Conservation (phyloP, 257 asterid genomes). For the Solanum tacnaense region DNA sequence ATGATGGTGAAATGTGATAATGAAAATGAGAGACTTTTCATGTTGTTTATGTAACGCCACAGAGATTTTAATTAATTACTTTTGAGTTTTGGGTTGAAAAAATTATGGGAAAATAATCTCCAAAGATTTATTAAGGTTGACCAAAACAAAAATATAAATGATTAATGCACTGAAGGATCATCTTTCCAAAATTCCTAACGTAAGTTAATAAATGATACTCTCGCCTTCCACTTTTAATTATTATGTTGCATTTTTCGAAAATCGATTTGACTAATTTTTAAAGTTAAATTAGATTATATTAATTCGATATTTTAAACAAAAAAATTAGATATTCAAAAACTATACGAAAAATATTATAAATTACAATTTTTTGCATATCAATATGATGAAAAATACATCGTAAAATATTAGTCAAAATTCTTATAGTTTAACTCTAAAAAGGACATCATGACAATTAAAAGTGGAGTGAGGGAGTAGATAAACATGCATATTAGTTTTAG, state of each 20-base stretch:
- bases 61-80: background rate
- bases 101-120: background rate
- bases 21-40: background rate
- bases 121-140: background rate
- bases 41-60: background rate
- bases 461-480: too few species aligned
- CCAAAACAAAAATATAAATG: background rate
- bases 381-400: too few species aligned
- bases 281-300: too few species aligned
- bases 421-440: too few species aligned
- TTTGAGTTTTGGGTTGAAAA: background rate
- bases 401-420: too few species aligned
- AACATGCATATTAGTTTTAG: background rate
- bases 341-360: too few species aligned
- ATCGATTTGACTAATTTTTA: background rate
- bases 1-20: background rate
- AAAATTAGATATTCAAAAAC: too few species aligned
- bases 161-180: background rate
- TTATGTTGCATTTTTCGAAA: rapidly evolving
- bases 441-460: too few species aligned
- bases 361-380: too few species aligned
- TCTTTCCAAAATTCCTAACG: background rate
- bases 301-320: too few species aligned
- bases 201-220: background rate
- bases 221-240: background rate